These are phyloP conservation scores for Mucor sp. DNA, from an alignment of 371 early-diverging fungal genomes.

Conservation along the genomic window DNA sequence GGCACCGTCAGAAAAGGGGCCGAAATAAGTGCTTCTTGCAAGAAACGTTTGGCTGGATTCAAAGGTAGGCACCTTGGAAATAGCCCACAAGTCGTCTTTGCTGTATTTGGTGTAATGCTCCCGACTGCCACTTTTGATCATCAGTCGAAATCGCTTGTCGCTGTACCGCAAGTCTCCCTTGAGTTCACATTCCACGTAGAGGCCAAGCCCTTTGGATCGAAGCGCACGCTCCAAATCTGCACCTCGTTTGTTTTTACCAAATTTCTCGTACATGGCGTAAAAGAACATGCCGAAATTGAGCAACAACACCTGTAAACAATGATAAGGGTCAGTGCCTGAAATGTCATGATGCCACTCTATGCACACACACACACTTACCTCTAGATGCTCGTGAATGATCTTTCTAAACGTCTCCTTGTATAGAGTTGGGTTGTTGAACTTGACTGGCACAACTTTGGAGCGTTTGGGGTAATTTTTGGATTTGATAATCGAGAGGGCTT, in stretches of 20 bases:
- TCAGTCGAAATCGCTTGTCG: conserved; percentile 24
- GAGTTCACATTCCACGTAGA: conserved; percentile 34
- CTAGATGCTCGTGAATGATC: conserved; percentile 59
- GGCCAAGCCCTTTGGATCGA: conserved; percentile 41
- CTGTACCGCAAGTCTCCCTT: conserved; percentile 1
- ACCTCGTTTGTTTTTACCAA: conserved; percentile 19
- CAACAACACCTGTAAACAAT: conserved; percentile 41
- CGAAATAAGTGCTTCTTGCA: conserved; percentile 59
- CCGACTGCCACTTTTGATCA: conserved; percentile 29
- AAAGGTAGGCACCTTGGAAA: conserved; percentile 51
- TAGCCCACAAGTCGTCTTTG: conserved; percentile 73
- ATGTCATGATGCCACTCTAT: too few species aligned
- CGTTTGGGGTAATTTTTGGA: conserved; percentile 29
- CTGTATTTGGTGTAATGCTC: conserved; percentile 58
- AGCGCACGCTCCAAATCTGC: conserved; percentile 31
- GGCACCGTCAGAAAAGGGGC: conserved; percentile 54
- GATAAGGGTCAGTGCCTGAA: neutral
- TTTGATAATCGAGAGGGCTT: conserved; percentile 7
- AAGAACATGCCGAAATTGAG: conserved; percentile 36
- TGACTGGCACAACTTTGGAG: conserved; percentile 19
- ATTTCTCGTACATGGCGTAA: conserved; percentile 29
- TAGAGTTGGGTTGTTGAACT: conserved; percentile 31
- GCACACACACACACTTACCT: too few species aligned
- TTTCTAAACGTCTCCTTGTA: conserved; percentile 53
- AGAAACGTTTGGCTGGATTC: conserved; percentile 56